Base-by-base conservation (phyloP, 257 asterid species). In the Nemophila menziesii region DNA sequence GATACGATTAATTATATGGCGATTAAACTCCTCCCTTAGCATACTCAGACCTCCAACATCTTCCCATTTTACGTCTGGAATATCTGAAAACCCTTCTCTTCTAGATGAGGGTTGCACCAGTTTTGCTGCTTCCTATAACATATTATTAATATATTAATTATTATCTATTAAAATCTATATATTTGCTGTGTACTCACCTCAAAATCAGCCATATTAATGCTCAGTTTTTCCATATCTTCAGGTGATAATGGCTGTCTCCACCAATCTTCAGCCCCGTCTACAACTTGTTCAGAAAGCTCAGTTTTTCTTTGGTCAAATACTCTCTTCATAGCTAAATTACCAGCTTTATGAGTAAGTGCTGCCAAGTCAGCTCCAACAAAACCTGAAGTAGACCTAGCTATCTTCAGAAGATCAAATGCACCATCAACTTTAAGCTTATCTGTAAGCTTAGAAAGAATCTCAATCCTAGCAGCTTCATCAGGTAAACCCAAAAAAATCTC, bases 321-420 rank as follows among this genome's bases (percentile, higher is more conserved):
- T 67, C 95, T 84, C 70, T 83, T 72, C 90, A 83, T 75, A 16
- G 97, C 95, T 53, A 83, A 58, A 61, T 73, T 73, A 46, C 90
- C 93, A 67, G 95, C 93, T 67, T 75, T 74, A 59, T 75, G 63
- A n/a, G 69, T 62, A 8, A 87, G 67, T 17, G 79, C 86, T 22
- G 63, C 85, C 70, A 87, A 64, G 70, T 87, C 95, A 44, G 95
- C 95, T 64, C 97, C 97, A 45, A 78, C 95, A 63, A 77, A 87
- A 6, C 95, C 95, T 3, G 97, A 72, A 46, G 95, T 83, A 48
- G 72, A 56, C 60, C 89, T 72, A 46, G 95, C 94, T 69, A 89
- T 55, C 70, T 76, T 78, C 54, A 16, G 36, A 51, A 84, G 76
- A 80, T 89, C 95, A 65, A 83, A 66, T 20, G 71, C 55, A 43